Conservation (phyloP, 108 stramenopile genomes). For the Nannochloropsis granulata region DNA sequence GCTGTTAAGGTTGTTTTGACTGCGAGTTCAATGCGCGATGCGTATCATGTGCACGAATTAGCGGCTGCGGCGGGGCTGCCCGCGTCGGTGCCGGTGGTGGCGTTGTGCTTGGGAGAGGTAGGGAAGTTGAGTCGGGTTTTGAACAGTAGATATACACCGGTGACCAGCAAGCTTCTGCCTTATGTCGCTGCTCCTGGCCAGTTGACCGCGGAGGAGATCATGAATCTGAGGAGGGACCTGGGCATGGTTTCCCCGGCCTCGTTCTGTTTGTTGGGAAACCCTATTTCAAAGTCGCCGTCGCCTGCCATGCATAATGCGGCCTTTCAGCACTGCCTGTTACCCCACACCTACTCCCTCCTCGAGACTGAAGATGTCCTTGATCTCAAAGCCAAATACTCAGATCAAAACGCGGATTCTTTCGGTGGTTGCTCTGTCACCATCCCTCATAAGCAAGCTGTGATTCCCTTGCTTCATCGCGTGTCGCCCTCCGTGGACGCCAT, state of each 20-base stretch:
- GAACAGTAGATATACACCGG: constrained; percentile 78
- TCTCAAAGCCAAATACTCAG: constrained; percentile 1
- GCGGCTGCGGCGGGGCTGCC: constrained; percentile 48
- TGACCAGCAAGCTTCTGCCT: constrained; percentile 77
- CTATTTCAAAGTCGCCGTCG: constrained; percentile 82
- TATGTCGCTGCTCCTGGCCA: constrained; percentile 92
- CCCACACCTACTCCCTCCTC: constrained; percentile 55
- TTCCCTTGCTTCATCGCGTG: constrained; percentile 73
- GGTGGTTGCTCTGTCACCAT: constrained; percentile 65
- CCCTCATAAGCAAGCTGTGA: constrained; percentile 90
- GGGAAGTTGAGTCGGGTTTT: constrained; percentile 68
- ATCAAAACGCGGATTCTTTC: background rate
- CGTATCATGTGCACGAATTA: constrained; percentile 12
- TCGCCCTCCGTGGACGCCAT: constrained; percentile 73
- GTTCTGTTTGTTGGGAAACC: constrained; percentile 78
- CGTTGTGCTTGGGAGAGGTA: constrained; percentile 59
- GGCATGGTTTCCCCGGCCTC: constrained; percentile 46
- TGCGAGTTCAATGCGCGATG: constrained; percentile 10
- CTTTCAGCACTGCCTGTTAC: constrained; percentile 58
- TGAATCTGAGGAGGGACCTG: constrained; percentile 58
- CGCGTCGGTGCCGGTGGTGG: constrained; percentile 56
- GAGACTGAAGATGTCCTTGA: constrained; percentile 22
- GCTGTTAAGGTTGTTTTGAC: constrained; percentile 34
- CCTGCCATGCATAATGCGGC: constrained; percentile 91
- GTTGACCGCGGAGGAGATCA: constrained; percentile 74